Conservation (phyloP, 495 filamentous ascomycete species). For the Xeromyces bisporus region DNA sequence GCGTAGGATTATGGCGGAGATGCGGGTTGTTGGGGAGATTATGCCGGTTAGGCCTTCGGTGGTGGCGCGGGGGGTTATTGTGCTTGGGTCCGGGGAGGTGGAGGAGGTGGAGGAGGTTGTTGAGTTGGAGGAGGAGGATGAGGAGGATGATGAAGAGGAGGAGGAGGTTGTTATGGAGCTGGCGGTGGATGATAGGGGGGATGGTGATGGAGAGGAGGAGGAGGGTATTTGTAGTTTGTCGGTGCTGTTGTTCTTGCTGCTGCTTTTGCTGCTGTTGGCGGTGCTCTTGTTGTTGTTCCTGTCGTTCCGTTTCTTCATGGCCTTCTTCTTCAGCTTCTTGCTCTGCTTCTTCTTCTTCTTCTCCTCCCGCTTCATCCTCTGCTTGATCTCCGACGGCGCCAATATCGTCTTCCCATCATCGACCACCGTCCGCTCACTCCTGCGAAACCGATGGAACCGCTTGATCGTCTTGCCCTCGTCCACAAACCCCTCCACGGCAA, state of each 20-base stretch:
- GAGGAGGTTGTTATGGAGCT: conserved; percentile 3
- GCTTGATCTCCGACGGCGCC: not conserved
- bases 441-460: conserved; percentile 62
- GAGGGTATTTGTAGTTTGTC: not conserved
- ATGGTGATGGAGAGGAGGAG: conserved; percentile 1
- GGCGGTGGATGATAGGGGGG: conserved; percentile 1
- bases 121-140: not conserved
- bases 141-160: conserved; percentile 3
- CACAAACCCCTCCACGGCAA: conserved; percentile 68
- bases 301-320: not conserved
- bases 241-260: not conserved
- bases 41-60: conserved; percentile 3
- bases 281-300: conserved; percentile 2
- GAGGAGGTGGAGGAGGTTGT: conserved; percentile 5
- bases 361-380: too few relatives aligned
- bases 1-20: conserved; percentile 55
- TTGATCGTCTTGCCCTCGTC: conserved; percentile 79
- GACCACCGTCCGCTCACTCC: conserved; percentile 56
- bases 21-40: conserved; percentile 5
- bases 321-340: too few relatives aligned
- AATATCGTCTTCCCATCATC: conserved; percentile 21
- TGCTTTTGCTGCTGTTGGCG: not conserved
- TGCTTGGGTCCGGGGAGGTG: not conserved
- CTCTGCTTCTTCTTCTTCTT: not conserved
- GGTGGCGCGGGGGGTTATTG: conserved; percentile 3